A percentile compares a stretch with the other conserved stretches of the same genome.
Conservation (phyloP, 1,139 yeast genomes). For the Pichia sp. region DNA sequence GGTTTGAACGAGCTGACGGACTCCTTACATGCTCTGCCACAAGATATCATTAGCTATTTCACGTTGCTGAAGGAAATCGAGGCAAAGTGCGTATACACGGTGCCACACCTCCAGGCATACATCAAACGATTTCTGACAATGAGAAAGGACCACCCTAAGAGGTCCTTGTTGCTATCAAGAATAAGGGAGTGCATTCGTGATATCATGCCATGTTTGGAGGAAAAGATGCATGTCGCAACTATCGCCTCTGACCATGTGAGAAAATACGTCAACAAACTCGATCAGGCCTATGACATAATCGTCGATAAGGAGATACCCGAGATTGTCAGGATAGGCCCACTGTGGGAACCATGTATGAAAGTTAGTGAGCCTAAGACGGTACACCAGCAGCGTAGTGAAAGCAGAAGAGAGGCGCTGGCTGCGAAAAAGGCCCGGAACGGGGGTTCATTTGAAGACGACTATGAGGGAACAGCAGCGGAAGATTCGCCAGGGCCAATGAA, state of each 20-base stretch:
- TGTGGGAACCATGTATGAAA: conserved; percentile 86
- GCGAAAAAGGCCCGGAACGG: conserved; percentile 58
- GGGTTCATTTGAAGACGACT: conserved; percentile 36
- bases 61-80: conserved; percentile 89
- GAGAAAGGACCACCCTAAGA: conserved; percentile 37
- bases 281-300: conserved; percentile 74
- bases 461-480: conserved; percentile 29
- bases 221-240: conserved; percentile 95
- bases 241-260: conserved; percentile 78
- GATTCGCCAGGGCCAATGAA: conserved; percentile 19
- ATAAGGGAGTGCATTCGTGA: conserved; percentile 50
- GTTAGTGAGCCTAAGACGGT: conserved; percentile 52
- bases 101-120: conserved; percentile 60
- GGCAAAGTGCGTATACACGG: conserved; percentile 79
- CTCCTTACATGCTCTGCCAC: conserved; percentile 86
- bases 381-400: conserved; percentile 71
- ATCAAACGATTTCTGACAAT: conserved; percentile 54
- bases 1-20: conserved; percentile 91
- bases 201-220: conserved; percentile 88
- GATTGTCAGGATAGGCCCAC: conserved; percentile 60
- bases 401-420: conserved; percentile 85
- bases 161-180: conserved; percentile 32
- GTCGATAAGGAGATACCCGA: conserved; percentile 73
- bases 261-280: conserved; percentile 66
- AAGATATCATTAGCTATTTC: conserved; percentile 77